phyloP scores from a whole-genome alignment of 2,329 filamentous ascomycete genomes.

The Aspergillus japonicus region DNA sequence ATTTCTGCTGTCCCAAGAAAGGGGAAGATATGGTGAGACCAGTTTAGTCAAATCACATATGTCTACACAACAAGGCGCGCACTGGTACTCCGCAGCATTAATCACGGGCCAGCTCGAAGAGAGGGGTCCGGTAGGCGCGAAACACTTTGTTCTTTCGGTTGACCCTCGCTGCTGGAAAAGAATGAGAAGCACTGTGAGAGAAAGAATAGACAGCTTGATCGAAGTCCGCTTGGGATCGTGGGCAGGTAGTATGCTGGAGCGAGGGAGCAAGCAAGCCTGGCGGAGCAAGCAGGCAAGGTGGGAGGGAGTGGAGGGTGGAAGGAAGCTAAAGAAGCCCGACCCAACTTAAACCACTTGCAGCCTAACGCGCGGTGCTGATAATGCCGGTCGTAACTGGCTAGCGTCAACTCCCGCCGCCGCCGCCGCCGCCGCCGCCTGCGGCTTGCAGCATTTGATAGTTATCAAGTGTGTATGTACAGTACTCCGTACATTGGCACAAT shows the following conservation, averaged over 20 bases:
- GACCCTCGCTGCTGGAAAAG: too few species aligned
- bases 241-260: neutral
- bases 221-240: neutral
- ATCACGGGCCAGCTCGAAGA: neutral
- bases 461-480: neutral
- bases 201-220: neutral
- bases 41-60: neutral
- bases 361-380: conserved; percentile 21
- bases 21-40: neutral
- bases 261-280: neutral
- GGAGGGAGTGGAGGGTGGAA: neutral
- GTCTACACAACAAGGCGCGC: neutral
- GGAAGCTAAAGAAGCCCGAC: conserved; percentile 15
- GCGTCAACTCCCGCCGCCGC: conserved; percentile 10
- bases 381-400: conserved; percentile 24
- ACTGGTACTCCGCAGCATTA: neutral
- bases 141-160: too few species aligned
- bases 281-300: neutral
- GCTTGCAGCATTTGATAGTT: neutral
- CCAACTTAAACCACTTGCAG: conserved; percentile 20
- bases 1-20: neutral
- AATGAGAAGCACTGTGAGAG: neutral
- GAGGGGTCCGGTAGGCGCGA: neutral
- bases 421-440: neutral
- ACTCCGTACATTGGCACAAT: neutral